Conservation (phyloP, 768 basidiomycete species). For the Leccinellum albellum region DNA sequence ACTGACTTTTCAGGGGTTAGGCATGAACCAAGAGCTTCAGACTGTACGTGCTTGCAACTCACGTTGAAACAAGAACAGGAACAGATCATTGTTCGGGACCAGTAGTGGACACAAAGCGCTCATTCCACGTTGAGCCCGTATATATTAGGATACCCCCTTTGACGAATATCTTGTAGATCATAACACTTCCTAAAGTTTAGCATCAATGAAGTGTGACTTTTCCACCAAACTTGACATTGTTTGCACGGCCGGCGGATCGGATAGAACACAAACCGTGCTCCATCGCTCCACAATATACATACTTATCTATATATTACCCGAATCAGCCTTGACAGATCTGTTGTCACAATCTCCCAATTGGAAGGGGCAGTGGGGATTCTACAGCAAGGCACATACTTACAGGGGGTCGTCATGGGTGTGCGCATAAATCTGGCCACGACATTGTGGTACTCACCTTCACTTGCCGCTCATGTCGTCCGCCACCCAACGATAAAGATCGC, state of each 20-base stretch:
- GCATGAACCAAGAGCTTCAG: neutral
- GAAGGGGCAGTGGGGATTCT: neutral
- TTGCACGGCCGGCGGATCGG: neutral
- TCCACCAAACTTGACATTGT: neutral
- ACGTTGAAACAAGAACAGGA: neutral
- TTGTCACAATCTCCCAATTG: neutral
- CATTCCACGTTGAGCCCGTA: slow-evolving; percentile 5
- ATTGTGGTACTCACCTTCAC: neutral
- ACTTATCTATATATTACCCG: neutral
- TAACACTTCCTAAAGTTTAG: neutral
- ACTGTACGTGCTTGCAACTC: neutral
- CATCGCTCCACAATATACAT: slow-evolving; percentile 14
- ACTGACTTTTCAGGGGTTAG: neutral
- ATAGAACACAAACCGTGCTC: neutral
- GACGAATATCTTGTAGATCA: slow-evolving; percentile 11
- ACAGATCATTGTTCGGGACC: slow-evolving; percentile 4
- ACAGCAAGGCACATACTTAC: neutral
- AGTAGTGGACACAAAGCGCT: slow-evolving; percentile 6
- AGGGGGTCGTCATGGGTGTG: neutral
- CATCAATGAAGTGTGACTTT: neutral
- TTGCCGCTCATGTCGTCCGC: neutral
- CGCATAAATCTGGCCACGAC: neutral
- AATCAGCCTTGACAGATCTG: neutral
- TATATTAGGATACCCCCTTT: neutral
- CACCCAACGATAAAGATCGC: neutral